Conservation (phyloP, 768 basidiomycete genomes). For the Hericium rajendrae region DNA sequence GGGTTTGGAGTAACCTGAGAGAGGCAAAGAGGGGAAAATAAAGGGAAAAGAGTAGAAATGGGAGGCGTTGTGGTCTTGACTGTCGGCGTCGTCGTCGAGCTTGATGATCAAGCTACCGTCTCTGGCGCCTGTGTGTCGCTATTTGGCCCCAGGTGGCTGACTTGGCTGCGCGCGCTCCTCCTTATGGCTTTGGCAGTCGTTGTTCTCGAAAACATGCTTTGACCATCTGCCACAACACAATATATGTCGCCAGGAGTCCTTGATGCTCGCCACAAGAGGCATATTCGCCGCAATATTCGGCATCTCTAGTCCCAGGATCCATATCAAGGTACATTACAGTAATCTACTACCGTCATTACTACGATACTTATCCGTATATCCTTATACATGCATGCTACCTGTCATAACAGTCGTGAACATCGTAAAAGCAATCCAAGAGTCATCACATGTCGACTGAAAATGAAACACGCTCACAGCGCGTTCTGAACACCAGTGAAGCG, state of each 20-base stretch:
- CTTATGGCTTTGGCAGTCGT: neutral
- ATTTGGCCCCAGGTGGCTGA: conserved; percentile 10
- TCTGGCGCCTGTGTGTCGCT: conserved; percentile 2
- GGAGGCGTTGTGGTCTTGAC: conserved; percentile 2
- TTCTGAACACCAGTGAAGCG: conserved; percentile 39
- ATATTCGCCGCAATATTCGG: neutral
- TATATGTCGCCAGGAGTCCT: too few species aligned
- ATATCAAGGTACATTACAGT: neutral
- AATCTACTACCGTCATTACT: neutral
- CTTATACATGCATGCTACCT: neutral
- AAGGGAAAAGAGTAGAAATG: neutral
- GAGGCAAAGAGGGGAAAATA: neutral
- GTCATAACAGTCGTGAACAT: neutral
- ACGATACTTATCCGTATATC: neutral
- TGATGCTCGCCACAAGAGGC: too few species aligned
- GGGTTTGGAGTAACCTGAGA: too few species aligned
- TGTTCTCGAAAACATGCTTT: neutral
- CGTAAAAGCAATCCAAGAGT: neutral
- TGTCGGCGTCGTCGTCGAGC: conserved; percentile 2
- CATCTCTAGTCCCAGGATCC: neutral
- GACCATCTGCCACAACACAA: too few species aligned
- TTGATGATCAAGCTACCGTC: conserved; percentile 14
- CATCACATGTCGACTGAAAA: neutral
- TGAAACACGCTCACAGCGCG: conserved; percentile 4
- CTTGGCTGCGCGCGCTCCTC: neutral